A percentile compares a stretch with the other conserved stretches of the same genome.
These are phyloP conservation scores for Entomortierella lignicola DNA, from an alignment of 192 early-diverging fungal species.

Conservation along the genomic window DNA sequence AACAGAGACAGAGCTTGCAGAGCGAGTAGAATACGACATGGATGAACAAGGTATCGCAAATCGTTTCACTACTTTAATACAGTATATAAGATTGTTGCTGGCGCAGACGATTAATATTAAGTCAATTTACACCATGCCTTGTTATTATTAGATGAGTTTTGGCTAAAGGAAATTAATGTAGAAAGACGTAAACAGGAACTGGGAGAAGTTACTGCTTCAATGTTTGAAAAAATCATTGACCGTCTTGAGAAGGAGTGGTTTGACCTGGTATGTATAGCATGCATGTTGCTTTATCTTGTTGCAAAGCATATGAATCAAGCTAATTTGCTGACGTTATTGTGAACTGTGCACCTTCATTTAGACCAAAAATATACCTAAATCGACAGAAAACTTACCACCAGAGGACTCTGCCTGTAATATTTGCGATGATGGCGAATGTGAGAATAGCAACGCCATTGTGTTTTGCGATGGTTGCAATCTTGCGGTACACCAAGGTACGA, in stretches of 20 bases:
- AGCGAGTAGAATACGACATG: slow-evolving; percentile 95
- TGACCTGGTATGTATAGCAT: slow-evolving; percentile 71
- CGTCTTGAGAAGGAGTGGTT: slow-evolving; percentile 98
- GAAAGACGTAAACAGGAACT: slow-evolving; percentile 66
- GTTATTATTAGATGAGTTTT: slow-evolving; percentile 71
- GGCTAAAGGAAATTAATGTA: slow-evolving; percentile 78
- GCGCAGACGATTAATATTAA: background rate
- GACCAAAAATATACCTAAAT: slow-evolving; percentile 86
- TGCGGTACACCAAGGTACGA: slow-evolving; percentile 94
- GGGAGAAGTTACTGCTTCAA: slow-evolving; percentile 62
- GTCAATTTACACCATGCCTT: slow-evolving; percentile 9
- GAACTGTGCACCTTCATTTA: slow-evolving; percentile 17
- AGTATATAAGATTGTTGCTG: background rate
- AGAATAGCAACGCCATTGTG: slow-evolving; percentile 99
- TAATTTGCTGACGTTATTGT: background rate
- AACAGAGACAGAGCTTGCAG: slow-evolving; percentile 66
- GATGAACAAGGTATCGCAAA: slow-evolving; percentile 88
- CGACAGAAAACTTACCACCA: slow-evolving; percentile 65
- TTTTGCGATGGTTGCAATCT: slow-evolving; percentile 99
- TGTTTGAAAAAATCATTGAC: slow-evolving; percentile 92
- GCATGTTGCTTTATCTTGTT: background rate
- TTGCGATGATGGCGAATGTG: slow-evolving; percentile 98
- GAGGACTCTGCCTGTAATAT: slow-evolving; percentile 93
- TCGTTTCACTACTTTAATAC: background rate
- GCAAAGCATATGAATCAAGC: background rate